Conservation (phyloP, 2,329 filamentous ascomycete genomes). For the Ophiosphaerella korrae region DNA sequence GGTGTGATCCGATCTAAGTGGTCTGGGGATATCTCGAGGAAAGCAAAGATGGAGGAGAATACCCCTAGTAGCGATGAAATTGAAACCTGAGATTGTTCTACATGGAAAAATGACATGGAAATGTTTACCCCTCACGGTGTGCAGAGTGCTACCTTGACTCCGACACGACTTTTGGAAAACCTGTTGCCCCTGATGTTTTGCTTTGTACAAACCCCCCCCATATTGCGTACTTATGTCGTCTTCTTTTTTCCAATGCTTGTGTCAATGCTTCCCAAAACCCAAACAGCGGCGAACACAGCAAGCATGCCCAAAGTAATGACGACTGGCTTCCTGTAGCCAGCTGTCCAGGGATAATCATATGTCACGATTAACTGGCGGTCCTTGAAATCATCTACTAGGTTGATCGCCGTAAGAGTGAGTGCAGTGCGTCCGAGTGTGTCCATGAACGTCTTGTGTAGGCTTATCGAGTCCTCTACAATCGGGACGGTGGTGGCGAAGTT, state of each 20-base stretch:
- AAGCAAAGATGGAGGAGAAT: neutral
- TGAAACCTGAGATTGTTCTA: slow-evolving; percentile 26
- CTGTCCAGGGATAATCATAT: slow-evolving; percentile 80
- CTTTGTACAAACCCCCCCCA: slow-evolving; percentile 2
- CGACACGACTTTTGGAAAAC: slow-evolving; percentile 2
- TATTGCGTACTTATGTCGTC: slow-evolving; percentile 22
- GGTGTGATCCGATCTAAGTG: slow-evolving; percentile 25
- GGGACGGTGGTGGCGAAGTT: slow-evolving; percentile 78
- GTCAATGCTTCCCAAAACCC: slow-evolving; percentile 77
- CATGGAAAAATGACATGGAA: slow-evolving; percentile 16
- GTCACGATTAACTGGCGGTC: slow-evolving; percentile 83
- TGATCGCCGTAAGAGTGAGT: slow-evolving; percentile 78
- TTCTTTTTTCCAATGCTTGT: slow-evolving; percentile 74
- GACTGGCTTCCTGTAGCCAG: slow-evolving; percentile 82
- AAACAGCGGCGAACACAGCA: slow-evolving; percentile 74
- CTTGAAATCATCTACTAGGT: slow-evolving; percentile 87
- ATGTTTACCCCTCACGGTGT: slow-evolving; percentile 2
- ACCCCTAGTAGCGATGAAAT: slow-evolving; percentile 1
- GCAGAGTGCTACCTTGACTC: slow-evolving; percentile 6
- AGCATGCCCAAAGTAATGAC: slow-evolving; percentile 77
- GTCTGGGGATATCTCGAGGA: neutral
- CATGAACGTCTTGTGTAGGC: slow-evolving; percentile 85
- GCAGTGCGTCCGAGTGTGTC: slow-evolving; percentile 89
- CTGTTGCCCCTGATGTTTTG: neutral
- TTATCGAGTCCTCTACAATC: slow-evolving; percentile 64